These are phyloP conservation scores for Aspergillus heteromorphus DNA, from an alignment of 495 filamentous ascomycete genomes.

Conservation along the genomic window DNA sequence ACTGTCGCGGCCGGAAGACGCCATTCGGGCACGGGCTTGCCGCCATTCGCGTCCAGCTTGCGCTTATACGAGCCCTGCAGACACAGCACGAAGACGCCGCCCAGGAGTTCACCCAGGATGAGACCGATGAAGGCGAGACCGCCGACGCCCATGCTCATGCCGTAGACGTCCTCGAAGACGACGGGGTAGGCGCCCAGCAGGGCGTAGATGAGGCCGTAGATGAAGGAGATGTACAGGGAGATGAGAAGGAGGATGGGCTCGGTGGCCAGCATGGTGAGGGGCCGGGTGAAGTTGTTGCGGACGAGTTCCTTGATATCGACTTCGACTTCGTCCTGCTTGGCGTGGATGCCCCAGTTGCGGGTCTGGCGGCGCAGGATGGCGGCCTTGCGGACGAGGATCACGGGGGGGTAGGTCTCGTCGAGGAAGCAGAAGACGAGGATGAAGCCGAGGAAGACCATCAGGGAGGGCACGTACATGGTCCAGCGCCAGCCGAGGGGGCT, in stretches of 20 bases:
- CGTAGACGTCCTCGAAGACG: constrained; percentile 33
- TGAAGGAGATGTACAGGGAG: constrained; percentile 43
- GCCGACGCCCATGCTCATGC: constrained; percentile 30
- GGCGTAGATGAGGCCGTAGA: constrained; percentile 42
- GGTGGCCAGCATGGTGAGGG: constrained; percentile 37
- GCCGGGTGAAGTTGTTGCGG: constrained; percentile 38
- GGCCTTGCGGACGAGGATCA: constrained; percentile 37
- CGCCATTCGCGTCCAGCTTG: constrained; percentile 28
- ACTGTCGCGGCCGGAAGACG: constrained; percentile 41
- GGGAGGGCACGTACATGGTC: constrained; percentile 41
- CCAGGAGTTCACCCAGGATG: constrained; percentile 31
- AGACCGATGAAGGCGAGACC: constrained; percentile 37
- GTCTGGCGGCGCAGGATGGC: constrained; percentile 32
- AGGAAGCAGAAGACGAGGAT: constrained; percentile 25
- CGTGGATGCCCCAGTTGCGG: constrained; percentile 43
- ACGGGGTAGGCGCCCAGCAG: constrained; percentile 40
- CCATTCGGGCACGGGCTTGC: constrained; percentile 35
- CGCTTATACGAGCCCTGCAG: constrained; percentile 25
- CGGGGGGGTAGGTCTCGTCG: constrained; percentile 37
- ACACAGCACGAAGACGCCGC: constrained; percentile 21
- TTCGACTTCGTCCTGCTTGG: constrained; percentile 45
- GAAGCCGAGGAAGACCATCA: constrained; percentile 28
- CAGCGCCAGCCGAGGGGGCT: constrained; percentile 44
- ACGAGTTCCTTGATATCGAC: constrained; percentile 30
- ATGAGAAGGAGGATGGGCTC: constrained; percentile 44